Conservation (phyloP, 2,329 filamentous ascomycete species). For the Fusarium cyanostomum region DNA sequence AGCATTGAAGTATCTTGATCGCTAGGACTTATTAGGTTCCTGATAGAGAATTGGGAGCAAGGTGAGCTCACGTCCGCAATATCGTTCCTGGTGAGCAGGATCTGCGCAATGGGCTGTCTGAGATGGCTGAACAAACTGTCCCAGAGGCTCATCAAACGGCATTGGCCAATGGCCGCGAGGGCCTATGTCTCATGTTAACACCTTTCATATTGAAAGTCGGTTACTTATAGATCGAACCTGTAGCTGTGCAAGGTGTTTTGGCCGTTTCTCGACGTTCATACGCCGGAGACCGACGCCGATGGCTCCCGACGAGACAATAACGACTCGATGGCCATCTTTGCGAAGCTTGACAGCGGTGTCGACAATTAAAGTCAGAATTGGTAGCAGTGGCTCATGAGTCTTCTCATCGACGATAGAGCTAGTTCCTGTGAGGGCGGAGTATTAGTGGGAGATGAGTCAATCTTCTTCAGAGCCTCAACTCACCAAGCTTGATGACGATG, state of each 20-base stretch:
- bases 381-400: constrained; percentile 91
- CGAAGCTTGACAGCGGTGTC: constrained; percentile 89
- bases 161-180: constrained; percentile 94
- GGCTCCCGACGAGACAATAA: constrained; percentile 96
- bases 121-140: constrained; percentile 90
- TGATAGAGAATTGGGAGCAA: not conserved
- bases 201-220: not conserved
- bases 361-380: constrained; percentile 90
- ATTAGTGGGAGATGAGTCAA: constrained; percentile 34
- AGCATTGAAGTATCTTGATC: constrained; percentile 94
- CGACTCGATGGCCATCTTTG: constrained; percentile 91
- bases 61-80: constrained; percentile 80
- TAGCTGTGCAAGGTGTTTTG: constrained; percentile 88
- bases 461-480: constrained; percentile 39
- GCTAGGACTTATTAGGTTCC: constrained; percentile 55
- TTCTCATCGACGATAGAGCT: constrained; percentile 99
- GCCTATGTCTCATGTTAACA: constrained; percentile 60
- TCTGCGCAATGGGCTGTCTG: constrained; percentile 91
- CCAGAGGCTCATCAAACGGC: constrained; percentile 93
- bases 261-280: constrained; percentile 87
- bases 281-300: constrained; percentile 92
- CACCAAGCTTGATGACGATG: constrained; percentile 90
- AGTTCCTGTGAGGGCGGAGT: constrained; percentile 70
- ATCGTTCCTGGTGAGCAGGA: constrained; percentile 92
- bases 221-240: constrained; percentile 63